Base-by-base conservation (phyloP, 2,329 filamentous ascomycete genomes). In the Botrytis byssoidea region DNA sequence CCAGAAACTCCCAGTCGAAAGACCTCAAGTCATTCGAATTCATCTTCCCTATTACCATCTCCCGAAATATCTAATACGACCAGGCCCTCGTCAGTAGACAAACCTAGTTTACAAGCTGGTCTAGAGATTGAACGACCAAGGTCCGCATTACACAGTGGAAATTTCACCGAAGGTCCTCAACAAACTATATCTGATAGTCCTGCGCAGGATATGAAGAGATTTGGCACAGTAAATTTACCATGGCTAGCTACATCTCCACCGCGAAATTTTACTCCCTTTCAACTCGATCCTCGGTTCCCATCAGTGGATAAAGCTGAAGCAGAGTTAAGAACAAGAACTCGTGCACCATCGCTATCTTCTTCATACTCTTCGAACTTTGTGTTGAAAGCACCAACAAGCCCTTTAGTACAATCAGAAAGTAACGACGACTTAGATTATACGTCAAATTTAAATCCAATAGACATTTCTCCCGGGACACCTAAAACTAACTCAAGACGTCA, bases 361-460 rank as follows among this genome's bases (percentile, higher is more conserved):
- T 92, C 93, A 1, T 86, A 93, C 22, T 91, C 92, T 0, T 92
- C 91, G 2, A 94, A 90, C 78, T 98, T 97, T 81, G 87, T 92
- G 46, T 92, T 97, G 75, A 92, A 95, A 82, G 89, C 93, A 3
- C 95, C 96, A 0, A 98, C 96, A 3, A 98, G 95, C 79, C 96
- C 96, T 22, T 85, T 99, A 18, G 95, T 97, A 0, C 91, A 98
- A 79, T 94, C 94, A 60, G 90, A 94, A 79, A 97, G 91, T 83
- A 96, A 95, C 77, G 91, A 93, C 10, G 93, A 96, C 77, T 80
- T 92, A 35, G 90, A 93, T 74, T 85, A 92, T 66, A 85, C 89
- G 3, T 85, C 88, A 76, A 85, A 85, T 32, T 82, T 86, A 71
- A 85, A 88, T 72, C 82, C 83, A 60, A 85, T 88, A 71, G 85